Base-by-base conservation (phyloP, 495 filamentous ascomycete species). In the Articulospora tetracladia region DNA sequence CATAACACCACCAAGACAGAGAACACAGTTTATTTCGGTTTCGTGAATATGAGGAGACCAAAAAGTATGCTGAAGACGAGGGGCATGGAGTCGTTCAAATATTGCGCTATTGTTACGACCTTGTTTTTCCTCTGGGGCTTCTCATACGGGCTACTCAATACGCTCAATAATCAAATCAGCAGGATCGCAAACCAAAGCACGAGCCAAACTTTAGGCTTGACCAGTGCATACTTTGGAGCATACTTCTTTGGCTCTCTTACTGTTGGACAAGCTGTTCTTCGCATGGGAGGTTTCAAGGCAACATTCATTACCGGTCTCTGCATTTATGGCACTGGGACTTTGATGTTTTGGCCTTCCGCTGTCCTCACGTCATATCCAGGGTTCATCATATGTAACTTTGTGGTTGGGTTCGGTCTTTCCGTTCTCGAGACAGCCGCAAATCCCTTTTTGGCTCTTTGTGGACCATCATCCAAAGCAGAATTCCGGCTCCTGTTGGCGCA, bases 121-220 rank as follows among this genome's bases (percentile, higher is more conserved):
- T 76, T 96, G 0, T 95, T 94, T 71, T 89, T 96, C 64, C 75
- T 96, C 2, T 94, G 90, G 91, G 91, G 92, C 0, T 90, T 96
- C 62, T 86, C 88, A 0, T 94, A 95, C 68, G 90, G 91, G 15
- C 80, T 96, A 26, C 78, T 95, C 12, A 86, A 89, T 62, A 84
- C 85, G 0, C 78, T 95, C 46, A 93, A 94, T 66, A 72, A 75
- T 54, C 77, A 55, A 62, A 88, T 80, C 25, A 69, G 74, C 22
- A 52, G 59, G 23, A 69, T 83, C 8, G 72, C 75, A 6, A 26
- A 64, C 20, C 69, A 76, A 63, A 73, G 65, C 26, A 60, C 64
- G 3, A 66, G 70, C 26, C 70, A 78, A 58, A 73, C 69, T 7
- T 58, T 78, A 17, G 73, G 73, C 2, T 64, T 78, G 24, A 70